Evolutionary conservation across 2,329 filamentous ascomycete genomes (phyloP).

Genomic region (Fusarium mexicanum): DNA sequence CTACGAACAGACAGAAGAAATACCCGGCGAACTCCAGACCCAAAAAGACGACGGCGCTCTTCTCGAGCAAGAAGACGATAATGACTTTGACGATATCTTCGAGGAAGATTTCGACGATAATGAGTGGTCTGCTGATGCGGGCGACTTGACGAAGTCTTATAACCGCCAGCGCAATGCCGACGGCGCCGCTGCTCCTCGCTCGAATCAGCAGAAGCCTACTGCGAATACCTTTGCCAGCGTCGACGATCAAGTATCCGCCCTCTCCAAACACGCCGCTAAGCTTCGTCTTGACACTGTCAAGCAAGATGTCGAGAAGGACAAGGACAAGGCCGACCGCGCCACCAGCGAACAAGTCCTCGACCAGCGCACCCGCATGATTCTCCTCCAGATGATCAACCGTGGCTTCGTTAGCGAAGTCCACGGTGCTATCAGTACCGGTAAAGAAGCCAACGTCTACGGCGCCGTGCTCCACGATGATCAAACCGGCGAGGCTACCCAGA

Average conservation of each 20-base stretch:
- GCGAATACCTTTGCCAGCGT: conserved; percentile 83
- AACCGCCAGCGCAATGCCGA: conserved; percentile 80
- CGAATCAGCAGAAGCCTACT: conserved; percentile 80
- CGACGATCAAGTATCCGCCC: conserved; percentile 87
- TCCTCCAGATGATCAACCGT: conserved; percentile 95
- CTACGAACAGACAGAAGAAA: conserved; percentile 53
- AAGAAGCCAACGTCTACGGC: conserved; percentile 98
- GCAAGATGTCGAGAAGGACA: conserved; percentile 64
- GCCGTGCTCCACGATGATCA: conserved; percentile 73
- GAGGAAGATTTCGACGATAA: conserved; percentile 69
- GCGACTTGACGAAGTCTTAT: conserved; percentile 85
- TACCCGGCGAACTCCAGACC: conserved; percentile 46
- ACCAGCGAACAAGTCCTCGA: conserved; percentile 96
- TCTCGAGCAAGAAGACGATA: conserved; percentile 34
- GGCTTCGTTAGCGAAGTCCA: conserved; percentile 91
- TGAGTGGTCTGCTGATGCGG: conserved; percentile 66
- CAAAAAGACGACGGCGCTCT: conserved; percentile 40
- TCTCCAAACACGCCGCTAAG: conserved; percentile 86
- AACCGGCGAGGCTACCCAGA: conserved; percentile 69
- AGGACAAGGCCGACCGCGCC: conserved; percentile 91
- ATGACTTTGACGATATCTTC: conserved; percentile 45
- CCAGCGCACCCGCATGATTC: conserved; percentile 91
- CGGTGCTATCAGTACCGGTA: conserved; percentile 94
- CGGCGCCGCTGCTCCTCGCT: conserved; percentile 67
- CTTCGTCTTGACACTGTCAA: conserved; percentile 79